Conservation (phyloP, 1,284 basidiomycete genomes). For the Fomitopsis pinicola region DNA sequence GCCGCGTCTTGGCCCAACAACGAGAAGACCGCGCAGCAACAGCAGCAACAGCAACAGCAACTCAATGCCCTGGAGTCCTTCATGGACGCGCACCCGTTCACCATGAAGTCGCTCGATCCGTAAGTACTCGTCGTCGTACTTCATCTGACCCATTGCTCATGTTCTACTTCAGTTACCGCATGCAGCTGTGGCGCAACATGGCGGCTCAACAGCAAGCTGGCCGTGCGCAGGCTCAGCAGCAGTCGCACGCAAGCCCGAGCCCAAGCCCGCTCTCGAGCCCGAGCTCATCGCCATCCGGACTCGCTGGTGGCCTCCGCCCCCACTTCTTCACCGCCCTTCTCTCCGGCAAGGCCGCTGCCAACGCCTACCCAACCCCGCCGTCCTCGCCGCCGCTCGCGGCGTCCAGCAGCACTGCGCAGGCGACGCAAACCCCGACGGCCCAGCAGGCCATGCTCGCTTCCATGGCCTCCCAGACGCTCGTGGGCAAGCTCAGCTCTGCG, state of each 20-base stretch:
- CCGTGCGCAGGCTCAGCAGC: constrained; percentile 25
- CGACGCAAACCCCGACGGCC: constrained; percentile 24
- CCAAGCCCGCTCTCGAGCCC: constrained; percentile 21
- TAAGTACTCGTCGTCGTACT: constrained; percentile 36
- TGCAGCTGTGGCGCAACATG: constrained; percentile 87
- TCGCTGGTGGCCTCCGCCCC: constrained; percentile 50
- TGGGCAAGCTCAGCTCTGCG: constrained; percentile 60
- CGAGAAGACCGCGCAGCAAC: constrained; percentile 21
- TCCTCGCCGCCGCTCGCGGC: constrained; percentile 23
- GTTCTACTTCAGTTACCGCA: constrained; percentile 48
- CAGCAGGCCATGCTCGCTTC: constrained; percentile 55
- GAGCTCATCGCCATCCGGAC: constrained; percentile 28
- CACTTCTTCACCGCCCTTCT: constrained; percentile 53
- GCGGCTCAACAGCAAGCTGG: constrained; percentile 36
- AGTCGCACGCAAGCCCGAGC: constrained; percentile 10
- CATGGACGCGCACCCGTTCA: constrained; percentile 74
- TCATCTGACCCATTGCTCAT: constrained; percentile 3
- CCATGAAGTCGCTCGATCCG: constrained; percentile 77
- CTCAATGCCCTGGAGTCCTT: constrained; percentile 56
- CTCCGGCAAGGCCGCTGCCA: constrained; percentile 40
- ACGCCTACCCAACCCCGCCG: constrained; percentile 30
- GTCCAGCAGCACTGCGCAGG: constrained; percentile 13
- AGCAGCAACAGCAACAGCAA: constrained; percentile 13
- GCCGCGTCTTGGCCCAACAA: constrained; percentile 14
- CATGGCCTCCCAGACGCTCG: constrained; percentile 66